Conservation (phyloP, 257 asterid species). For the Osmanthus fragrans region DNA sequence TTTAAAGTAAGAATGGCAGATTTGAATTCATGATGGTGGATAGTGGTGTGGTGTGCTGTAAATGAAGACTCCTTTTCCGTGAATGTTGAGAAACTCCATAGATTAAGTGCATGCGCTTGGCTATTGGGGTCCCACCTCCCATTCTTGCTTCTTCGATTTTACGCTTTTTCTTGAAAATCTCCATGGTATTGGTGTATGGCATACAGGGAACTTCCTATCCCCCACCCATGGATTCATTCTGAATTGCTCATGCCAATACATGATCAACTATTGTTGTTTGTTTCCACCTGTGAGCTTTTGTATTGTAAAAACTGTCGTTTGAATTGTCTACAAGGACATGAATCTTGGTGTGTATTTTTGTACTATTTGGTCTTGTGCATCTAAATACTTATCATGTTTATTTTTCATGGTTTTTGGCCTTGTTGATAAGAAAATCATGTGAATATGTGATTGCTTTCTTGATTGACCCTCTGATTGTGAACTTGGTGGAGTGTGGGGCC, state of each 20-base stretch:
- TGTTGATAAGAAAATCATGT: conserved; percentile 28
- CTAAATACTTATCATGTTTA: conserved; percentile 20
- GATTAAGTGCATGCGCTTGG: conserved; percentile 76
- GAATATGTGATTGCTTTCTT: conserved; percentile 18
- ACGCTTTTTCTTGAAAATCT: conserved; percentile 32
- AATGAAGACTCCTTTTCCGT: conserved; percentile 41
- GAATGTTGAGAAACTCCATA: conserved; percentile 45
- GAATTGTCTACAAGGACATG: conserved; percentile 11
- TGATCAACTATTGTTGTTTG: conserved; percentile 44
- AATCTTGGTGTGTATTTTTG: conserved; percentile 23
- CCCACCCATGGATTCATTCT: conserved; percentile 28
- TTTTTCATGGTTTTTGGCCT: conserved; percentile 14
- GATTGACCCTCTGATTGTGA: conserved; percentile 14
- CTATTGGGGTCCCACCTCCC: conserved; percentile 60
- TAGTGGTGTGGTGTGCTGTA: conserved; percentile 53
- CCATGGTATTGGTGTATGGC: conserved; percentile 19
- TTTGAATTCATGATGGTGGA: conserved; percentile 46
- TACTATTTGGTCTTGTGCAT: conserved; percentile 37
- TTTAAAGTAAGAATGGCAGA: conserved; percentile 41
- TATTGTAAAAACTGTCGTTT: conserved; percentile 24
- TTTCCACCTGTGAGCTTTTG: conserved; percentile 32
- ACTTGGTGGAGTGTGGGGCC: conserved; percentile 24
- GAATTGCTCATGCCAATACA: conserved; percentile 29
- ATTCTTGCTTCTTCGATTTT: conserved; percentile 39
- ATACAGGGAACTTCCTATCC: conserved; percentile 14